Evolutionary conservation across 23 red algal genomes (phyloP).

Genomic region (Cyanidium caldarium): DNA sequence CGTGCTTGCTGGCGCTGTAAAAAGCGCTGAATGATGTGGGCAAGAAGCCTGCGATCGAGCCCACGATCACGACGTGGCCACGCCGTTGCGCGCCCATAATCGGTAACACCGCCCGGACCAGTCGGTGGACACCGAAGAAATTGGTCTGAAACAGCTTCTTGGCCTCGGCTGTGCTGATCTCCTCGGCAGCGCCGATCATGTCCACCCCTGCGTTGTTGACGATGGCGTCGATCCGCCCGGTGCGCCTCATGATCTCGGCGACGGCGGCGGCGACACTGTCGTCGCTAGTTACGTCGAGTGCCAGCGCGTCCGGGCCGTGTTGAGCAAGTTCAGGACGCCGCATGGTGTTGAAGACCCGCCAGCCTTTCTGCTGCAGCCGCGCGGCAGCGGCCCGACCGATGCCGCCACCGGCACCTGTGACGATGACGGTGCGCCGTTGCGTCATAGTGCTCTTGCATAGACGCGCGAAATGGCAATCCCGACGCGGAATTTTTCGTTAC

Average conservation of each 20-base stretch:
- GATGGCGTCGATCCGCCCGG: slow-evolving; percentile 14
- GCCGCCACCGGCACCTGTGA: no score
- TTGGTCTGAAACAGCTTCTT: slow-evolving; percentile 17
- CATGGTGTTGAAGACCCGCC: no score
- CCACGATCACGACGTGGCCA: slow-evolving; percentile 14
- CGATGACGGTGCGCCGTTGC: no score
- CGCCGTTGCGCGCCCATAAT: slow-evolving; percentile 1
- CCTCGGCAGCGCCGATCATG: slow-evolving; percentile 6
- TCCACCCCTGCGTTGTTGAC: slow-evolving; percentile 23
- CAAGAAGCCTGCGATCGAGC: background rate
- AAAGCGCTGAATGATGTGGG: background rate
- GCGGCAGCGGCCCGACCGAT: no score
- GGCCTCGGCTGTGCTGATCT: background rate
- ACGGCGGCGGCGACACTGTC: background rate
- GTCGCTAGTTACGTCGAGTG: slow-evolving; percentile 11
- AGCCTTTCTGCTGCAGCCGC: no score
- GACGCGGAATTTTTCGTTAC: no score
- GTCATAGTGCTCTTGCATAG: no score
- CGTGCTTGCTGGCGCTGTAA: slow-evolving; percentile 16
- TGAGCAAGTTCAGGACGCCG: no score
- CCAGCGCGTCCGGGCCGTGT: no score
- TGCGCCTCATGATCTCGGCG: background rate
- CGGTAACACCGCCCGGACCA: background rate
- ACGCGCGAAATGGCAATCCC: no score
- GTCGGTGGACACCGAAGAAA: slow-evolving; percentile 8